phyloP scores from a whole-genome alignment of 495 filamentous ascomycete genomes.

The Amorphotheca resinae region DNA sequence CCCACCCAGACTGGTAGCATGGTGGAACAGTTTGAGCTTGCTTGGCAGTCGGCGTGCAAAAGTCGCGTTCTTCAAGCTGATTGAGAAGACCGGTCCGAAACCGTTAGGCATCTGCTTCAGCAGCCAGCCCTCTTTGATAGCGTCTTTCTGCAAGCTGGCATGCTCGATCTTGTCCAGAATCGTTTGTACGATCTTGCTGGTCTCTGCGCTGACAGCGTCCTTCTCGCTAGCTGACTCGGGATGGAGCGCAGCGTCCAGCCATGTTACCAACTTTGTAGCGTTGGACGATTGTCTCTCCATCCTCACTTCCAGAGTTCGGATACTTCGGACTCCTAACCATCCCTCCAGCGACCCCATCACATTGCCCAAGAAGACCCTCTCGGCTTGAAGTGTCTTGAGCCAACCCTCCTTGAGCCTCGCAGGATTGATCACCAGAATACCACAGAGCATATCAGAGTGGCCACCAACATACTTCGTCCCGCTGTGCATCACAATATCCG shows the following conservation, averaged over 20 bases:
- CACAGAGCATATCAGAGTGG: slow-evolving; percentile 82
- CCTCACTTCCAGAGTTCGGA: slow-evolving; percentile 77
- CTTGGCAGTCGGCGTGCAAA: slow-evolving; percentile 60
- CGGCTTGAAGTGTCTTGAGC: slow-evolving; percentile 41
- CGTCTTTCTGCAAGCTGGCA: slow-evolving; percentile 56
- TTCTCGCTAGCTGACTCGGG: slow-evolving; percentile 20
- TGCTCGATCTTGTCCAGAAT: slow-evolving; percentile 54
- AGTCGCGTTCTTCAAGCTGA: slow-evolving; percentile 46
- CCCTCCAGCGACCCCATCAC: slow-evolving; percentile 87
- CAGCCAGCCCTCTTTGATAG: slow-evolving; percentile 55
- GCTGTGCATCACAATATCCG: slow-evolving; percentile 77
- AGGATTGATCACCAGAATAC: slow-evolving; percentile 55
- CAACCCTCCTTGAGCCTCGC: slow-evolving; percentile 33
- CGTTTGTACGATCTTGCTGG: slow-evolving; percentile 31
- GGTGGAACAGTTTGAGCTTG: slow-evolving; percentile 72
- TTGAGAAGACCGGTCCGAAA: slow-evolving; percentile 77
- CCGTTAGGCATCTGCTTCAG: slow-evolving; percentile 83
- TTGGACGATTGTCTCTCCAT: slow-evolving; percentile 61
- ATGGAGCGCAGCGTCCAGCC: slow-evolving; percentile 44
- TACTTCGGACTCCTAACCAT: slow-evolving; percentile 78
- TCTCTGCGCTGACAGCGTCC: background rate
- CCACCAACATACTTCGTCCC: slow-evolving; percentile 95
- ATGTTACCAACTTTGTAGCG: slow-evolving; percentile 53
- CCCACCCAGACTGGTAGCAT: slow-evolving; percentile 87
- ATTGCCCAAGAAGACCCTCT: slow-evolving; percentile 63